Evolutionary conservation across 768 basidiomycete genomes (phyloP), one percentile per base, ranked within the genome.

Genomic region (Mycena galopus): DNA sequence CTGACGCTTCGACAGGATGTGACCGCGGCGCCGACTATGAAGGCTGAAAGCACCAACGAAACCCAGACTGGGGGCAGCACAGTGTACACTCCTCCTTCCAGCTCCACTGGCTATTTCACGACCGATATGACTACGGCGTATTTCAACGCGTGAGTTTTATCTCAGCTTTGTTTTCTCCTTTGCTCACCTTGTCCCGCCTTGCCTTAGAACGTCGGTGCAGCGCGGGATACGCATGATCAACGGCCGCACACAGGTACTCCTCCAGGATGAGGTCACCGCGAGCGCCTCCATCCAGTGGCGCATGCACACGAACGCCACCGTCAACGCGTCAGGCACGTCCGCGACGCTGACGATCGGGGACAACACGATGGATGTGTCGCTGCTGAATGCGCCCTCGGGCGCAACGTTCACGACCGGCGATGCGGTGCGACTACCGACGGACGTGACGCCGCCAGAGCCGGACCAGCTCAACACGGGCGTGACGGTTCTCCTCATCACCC

Each of bases 281-380:
- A 81, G 86, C 37, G 84, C 81, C 8, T 76, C 86, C 25, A 80
- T 98, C 56, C 89, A 92, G 84, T 98, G 97, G 97, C 91, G 96
- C 57, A 94, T 95, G 88, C 96, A 99, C 82, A 98, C 97, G 67
- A 99, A 99, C 82, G 97, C 97, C 14, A 95, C 96, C 4, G 81
- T 95, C 42, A 77, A 80, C 67, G 77, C 82, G 64, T 82, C 80
- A 64, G 91, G 92, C 35, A 89, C 88, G 5, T 88, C 91, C 1
- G 97, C 96, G 1, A 95, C 92, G 4, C 84, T 99, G 72, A 84
- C 82, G 9, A 88, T 97, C 61, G 94, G 88, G 53, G 91, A 88
- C 33, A 83, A 94, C 81, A 92, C 88, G 50, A 82, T 96, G 84
- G 79, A 84, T 64, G 89, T 96, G 69, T 79, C 86, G 55, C 88